These are phyloP conservation scores for Kwoniella europaea DNA, from an alignment of 768 basidiomycete genomes.

Conservation along the genomic window DNA sequence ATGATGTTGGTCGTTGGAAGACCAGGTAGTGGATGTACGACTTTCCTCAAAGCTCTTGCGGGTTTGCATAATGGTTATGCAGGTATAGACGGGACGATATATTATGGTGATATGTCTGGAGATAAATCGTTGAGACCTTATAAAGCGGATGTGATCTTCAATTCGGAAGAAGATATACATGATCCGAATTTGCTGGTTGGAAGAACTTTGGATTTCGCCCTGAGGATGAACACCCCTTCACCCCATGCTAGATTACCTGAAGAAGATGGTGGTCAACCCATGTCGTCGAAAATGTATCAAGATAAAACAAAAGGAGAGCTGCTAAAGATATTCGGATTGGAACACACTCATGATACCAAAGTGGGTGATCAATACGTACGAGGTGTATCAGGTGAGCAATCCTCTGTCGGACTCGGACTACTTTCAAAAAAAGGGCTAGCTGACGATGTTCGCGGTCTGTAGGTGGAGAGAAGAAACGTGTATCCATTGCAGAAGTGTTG, in stretches of 20 bases:
- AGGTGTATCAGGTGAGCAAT: conserved; percentile 57
- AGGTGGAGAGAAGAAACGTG: conserved; percentile 56
- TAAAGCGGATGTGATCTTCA: conserved; percentile 44
- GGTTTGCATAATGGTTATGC: conserved; percentile 75
- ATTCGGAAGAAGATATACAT: conserved; percentile 47
- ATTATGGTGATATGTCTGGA: conserved; percentile 64
- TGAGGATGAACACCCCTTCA: conserved; percentile 47
- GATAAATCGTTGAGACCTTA: conserved; percentile 37
- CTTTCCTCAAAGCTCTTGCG: conserved; percentile 77
- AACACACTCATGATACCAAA: conserved; percentile 48
- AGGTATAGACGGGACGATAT: conserved; percentile 69
- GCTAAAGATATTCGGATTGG: conserved; percentile 51
- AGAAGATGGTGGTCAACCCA: conserved; percentile 31
- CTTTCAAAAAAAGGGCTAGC: not conserved
- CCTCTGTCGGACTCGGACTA: not conserved
- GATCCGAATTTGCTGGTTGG: conserved; percentile 51
- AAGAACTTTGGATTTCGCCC: conserved; percentile 51
- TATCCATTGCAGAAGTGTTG: conserved; percentile 54
- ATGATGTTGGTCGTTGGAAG: conserved; percentile 70
- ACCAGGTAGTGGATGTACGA: conserved; percentile 82
- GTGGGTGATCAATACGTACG: conserved; percentile 59
- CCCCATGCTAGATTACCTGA: conserved; percentile 26
- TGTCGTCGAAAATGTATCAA: conserved; percentile 44
- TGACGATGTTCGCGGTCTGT: not conserved
- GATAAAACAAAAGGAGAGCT: conserved; percentile 59